phyloP scores from a whole-genome alignment of 2,329 filamentous ascomycete species.

The Capronia epimyces region DNA sequence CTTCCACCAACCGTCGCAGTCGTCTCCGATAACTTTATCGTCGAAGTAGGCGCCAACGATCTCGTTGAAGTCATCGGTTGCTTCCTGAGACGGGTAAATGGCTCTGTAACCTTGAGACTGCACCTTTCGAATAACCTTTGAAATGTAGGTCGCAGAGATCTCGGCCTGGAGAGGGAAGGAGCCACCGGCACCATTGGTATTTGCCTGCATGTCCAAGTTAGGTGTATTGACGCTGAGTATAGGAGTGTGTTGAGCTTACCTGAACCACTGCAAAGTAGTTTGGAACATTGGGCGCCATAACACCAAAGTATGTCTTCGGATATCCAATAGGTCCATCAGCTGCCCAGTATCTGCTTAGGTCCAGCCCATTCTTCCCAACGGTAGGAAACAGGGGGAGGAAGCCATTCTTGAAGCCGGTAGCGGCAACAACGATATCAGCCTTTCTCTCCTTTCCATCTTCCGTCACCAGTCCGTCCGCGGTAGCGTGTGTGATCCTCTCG shows the following conservation, averaged over 20 bases:
- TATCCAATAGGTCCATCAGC: constrained; percentile 15
- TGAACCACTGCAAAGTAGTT: constrained; percentile 30
- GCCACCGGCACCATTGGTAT: constrained; percentile 30
- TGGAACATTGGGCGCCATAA: constrained; percentile 32
- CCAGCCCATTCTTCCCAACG: constrained; percentile 29
- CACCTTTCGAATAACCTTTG: constrained; percentile 10
- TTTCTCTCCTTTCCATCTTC: constrained; percentile 20
- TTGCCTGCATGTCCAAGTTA: constrained; percentile 29
- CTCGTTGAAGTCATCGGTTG: constrained; percentile 9
- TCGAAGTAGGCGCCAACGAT: constrained; percentile 4
- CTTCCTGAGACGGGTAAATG: constrained; percentile 2
- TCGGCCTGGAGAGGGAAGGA: constrained; percentile 6
- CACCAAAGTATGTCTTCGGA: constrained; percentile 34
- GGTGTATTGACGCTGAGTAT: background rate
- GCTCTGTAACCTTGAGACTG: constrained; percentile 8
- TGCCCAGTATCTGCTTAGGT: constrained; percentile 32
- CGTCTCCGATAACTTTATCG: constrained; percentile 5
- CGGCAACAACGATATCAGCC: constrained; percentile 31
- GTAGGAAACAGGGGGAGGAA: constrained; percentile 32
- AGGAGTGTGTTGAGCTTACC: constrained; percentile 1
- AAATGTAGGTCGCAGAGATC: constrained; percentile 9
- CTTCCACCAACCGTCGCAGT: constrained; percentile 12
- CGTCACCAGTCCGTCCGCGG: constrained; percentile 42
- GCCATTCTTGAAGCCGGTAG: constrained; percentile 36
- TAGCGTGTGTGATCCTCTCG: constrained; percentile 54